Base-by-base conservation (phyloP, 768 basidiomycete species). In the Tricholoma hemisulphureum region DNA sequence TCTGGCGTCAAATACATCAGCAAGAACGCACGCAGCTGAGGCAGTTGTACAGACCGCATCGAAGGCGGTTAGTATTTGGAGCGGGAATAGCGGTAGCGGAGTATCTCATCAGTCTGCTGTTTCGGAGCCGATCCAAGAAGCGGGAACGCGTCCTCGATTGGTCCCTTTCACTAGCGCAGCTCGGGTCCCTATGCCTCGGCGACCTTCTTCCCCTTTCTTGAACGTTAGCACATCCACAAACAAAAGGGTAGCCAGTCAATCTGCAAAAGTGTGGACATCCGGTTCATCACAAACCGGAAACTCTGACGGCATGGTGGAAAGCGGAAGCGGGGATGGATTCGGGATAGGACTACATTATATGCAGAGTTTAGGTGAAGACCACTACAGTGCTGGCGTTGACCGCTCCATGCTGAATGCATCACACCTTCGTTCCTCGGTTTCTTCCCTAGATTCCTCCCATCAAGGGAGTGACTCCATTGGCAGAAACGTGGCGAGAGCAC, bases 131-230 rank as follows among this genome's bases (percentile, higher is more conserved):
- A 65, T 70, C 20, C 74, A 66, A 34, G 67, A 65, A 9, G 62
- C 61, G 13, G 65, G 62, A 34, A 67, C 75, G 13, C 80, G 81
- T 13, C 86, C 88, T 31, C 81, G 87, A 29, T 70, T 91, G 28
- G 86, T 89, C 31, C 88, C 86, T 24, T 90, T 91, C 66, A 88
- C 85, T 6, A 83, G 82, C 59, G 83, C 85, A 14, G 79, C 80
- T 18, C 83, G 86, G 18, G 86, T 88, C 23, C 87, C 88, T 18
- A 77, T 83, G 1, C 85, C 87, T 21, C 76, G 79, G 61, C 62
- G 78, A 61, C 66, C 80, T 58, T 64, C 79, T 53, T 59, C 65
- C 32, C 63, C 73, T 35, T 63, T 65, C 31, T 6, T 54, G 14
- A 28, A 29, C 16, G 26, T 18, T 8, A 69, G 67, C 16, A 61